phyloP scores from a whole-genome alignment of 192 early-diverging fungal species.

The Pilobolus umbonatus region DNA sequence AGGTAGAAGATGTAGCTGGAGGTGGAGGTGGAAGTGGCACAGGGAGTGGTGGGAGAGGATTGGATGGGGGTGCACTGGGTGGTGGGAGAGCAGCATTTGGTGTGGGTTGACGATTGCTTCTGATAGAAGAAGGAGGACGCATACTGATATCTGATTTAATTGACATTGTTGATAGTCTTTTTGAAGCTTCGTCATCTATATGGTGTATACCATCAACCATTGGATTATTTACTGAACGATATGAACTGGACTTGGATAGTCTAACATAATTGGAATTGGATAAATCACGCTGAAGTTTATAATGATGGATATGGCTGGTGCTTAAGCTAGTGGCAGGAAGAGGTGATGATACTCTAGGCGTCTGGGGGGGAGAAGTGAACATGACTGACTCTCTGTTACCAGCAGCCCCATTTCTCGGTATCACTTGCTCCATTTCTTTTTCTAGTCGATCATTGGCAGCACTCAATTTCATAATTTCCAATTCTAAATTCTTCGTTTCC shows the following conservation, averaged over 20 bases:
- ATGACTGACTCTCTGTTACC: background rate
- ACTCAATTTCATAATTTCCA: slow-evolving; percentile 26
- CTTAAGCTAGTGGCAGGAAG: background rate
- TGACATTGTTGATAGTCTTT: slow-evolving; percentile 1
- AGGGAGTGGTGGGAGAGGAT: slow-evolving; percentile 30
- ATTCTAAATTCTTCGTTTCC: slow-evolving; percentile 27
- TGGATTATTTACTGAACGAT: slow-evolving; percentile 7
- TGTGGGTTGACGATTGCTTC: background rate
- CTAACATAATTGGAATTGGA: slow-evolving; percentile 7
- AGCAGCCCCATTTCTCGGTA: slow-evolving; percentile 20
- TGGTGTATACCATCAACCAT: background rate
- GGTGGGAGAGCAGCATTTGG: slow-evolving; percentile 16
- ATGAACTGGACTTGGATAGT: slow-evolving; percentile 18
- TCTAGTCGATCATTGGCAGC: slow-evolving; percentile 36
- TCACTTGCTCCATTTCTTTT: slow-evolving; percentile 35
- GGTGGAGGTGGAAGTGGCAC: slow-evolving; percentile 14
- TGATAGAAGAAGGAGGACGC: background rate
- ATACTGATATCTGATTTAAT: slow-evolving; percentile 5
- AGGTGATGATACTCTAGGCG: slow-evolving; percentile 11
- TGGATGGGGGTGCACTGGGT: slow-evolving; percentile 25
- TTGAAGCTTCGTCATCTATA: background rate
- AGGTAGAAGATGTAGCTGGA: background rate
- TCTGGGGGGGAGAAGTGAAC: slow-evolving; percentile 21
- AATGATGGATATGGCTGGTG: slow-evolving; percentile 3
- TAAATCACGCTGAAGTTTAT: slow-evolving; percentile 19